Base-by-base conservation (phyloP, 2,329 filamentous ascomycete genomes). In the Colletotrichum salicis region DNA sequence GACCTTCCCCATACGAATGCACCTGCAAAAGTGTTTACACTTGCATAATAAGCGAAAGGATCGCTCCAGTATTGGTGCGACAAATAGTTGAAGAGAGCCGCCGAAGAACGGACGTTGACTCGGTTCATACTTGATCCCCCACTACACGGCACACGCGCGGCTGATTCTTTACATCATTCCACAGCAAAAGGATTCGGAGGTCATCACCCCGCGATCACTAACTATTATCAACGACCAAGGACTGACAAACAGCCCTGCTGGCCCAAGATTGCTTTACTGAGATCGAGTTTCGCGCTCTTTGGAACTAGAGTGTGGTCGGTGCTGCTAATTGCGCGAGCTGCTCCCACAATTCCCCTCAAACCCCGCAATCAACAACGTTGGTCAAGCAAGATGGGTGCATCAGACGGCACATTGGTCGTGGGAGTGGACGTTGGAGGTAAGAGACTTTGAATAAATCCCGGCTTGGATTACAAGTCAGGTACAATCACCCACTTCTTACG, bases 381-480 rank as follows among this genome's bases (percentile, higher is more conserved):
- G 35, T 35, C 51, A 3, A 8, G 33, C 58, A 68, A 52, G 15
- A 71, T 71, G 68, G 58, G 52, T 35, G 52, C 68, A 15, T 41
- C 66, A 5, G 63, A 70, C n/a, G 66, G 72, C n/a, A 66, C 70
- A 5, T 37, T 74, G 19, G 70, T 74, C 13, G 72, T 74, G 22
- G 72, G 72, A 35, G 72, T 74, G 4, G 72, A 74, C 55, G 72
- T 74, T 13, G 72, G 72, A 61, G 72, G 72, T 74, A 22, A 64
- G 72, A 35, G n/a, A 13, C 12, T 3, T 11, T 35, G 3, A 7
- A 33, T 10, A n/a, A 48, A 22, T 27, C 4, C 35, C 63, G 11
- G 24, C n/a, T 27, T 29, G 27, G 5, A 22, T 22, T 7, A 60
- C 24, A 10, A 41, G 5, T 22, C 10, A 4, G 13, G 5, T 13